Conservation (phyloP, 108 stramenopile genomes). For the Tribonema minus region DNA sequence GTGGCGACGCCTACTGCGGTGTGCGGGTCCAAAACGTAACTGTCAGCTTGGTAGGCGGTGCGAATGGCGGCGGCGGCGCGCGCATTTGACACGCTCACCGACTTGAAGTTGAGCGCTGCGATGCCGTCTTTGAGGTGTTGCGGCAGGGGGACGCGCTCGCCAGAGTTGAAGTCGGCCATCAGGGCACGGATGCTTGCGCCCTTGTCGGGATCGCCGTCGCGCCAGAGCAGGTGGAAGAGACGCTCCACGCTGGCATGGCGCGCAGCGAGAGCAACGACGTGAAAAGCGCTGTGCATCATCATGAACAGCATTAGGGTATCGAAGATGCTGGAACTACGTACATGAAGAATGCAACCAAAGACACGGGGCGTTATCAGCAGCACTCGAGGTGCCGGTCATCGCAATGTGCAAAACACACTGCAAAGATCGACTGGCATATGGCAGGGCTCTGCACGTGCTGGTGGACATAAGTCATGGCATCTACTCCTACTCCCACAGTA, state of each 20-base stretch:
- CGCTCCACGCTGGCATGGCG: not conserved
- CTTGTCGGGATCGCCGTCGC: not conserved
- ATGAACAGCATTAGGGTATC: too few relatives aligned
- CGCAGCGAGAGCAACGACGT: not conserved
- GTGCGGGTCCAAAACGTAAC: conserved; percentile 5
- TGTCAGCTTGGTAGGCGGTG: not conserved
- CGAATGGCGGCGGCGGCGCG: not conserved
- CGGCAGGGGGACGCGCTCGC: not conserved
- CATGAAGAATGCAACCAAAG: too few relatives aligned
- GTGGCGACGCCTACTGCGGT: conserved; percentile 2
- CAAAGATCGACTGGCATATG: too few relatives aligned
- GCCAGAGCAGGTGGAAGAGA: not conserved
- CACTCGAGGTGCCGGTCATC: too few relatives aligned
- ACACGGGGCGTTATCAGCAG: too few relatives aligned
- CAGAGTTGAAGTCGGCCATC: not conserved
- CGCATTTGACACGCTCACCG: not conserved
- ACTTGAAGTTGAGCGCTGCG: not conserved
- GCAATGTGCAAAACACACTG: too few relatives aligned
- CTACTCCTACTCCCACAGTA: too few relatives aligned
- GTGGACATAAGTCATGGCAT: too few relatives aligned
- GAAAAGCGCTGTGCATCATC: not conserved
- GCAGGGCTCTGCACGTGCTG: too few relatives aligned
- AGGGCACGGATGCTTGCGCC: not conserved
- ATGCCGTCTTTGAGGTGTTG: not conserved
- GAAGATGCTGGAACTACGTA: too few relatives aligned